Base-by-base conservation (phyloP, 208 protist genomes). In the Leishmania aethiopica region DNA sequence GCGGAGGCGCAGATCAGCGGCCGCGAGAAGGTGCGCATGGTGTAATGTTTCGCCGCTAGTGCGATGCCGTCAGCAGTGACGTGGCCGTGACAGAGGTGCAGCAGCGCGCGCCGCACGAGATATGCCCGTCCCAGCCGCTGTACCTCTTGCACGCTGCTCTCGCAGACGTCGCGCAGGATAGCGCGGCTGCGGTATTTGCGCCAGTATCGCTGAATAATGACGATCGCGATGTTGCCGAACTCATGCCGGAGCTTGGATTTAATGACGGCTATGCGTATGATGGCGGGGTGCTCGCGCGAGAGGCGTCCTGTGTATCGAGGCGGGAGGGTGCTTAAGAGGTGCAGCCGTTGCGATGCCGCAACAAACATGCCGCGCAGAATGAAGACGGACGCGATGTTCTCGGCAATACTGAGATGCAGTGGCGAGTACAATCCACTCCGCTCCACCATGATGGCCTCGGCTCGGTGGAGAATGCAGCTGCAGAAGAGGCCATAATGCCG, bases 351-450 rank as follows among this genome's bases (percentile, higher is more conserved):
- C 35, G 89, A 92, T 1, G 89, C 91, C 80, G 76, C 85, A 13
- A 90, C 84, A 76, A 88, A 92, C 82, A 86, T 83, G 49, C 83
- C 82, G 75, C 86, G 88, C 81, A 86, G 84, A 59, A 94, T 91
- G 55, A 90, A 86, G 40, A 89, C 70, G 35, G 85, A 74, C 25
- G 90, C 86, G 78, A 91, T 89, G 76, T 91, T 92, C 78, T 92
- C 86, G 22, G 86, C 59, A 6, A 92, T 83, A 75, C 82, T 84
- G n/a, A 94, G 72, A 75, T 91, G 89, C 80, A 83, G 82, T 42
- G 86, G 83, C 2, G 91, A 90, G 59, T 84, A 90, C 1, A 82
- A 51, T 40, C 91, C 89, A 40, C 80, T 83, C 15, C 79, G 79
- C 40, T 80, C 86, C 49, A 79, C 49, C 83, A 88, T 88, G 57